Evolutionary conservation across 2,329 filamentous ascomycete genomes (phyloP).

Genomic region (Thyridium curvatum): DNA sequence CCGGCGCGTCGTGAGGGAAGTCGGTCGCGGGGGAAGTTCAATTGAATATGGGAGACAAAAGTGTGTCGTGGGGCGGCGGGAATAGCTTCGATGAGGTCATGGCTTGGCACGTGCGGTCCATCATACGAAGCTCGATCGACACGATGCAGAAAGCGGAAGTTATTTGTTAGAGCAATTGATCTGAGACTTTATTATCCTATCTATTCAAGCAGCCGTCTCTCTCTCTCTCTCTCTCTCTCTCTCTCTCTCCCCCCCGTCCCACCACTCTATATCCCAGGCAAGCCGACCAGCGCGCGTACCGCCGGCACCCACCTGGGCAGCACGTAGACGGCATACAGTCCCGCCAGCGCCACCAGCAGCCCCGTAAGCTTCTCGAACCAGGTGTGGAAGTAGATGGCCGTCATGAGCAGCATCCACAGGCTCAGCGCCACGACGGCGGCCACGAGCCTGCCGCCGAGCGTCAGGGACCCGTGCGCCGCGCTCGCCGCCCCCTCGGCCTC

Average conservation of each 20-base stretch:
- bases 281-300: slow-evolving; percentile 36
- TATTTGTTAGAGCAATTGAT: no score
- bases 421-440: slow-evolving; percentile 62
- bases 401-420: slow-evolving; percentile 98
- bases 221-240: neutral
- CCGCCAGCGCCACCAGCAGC: slow-evolving; percentile 38
- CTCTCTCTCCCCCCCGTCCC: neutral
- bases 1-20: neutral
- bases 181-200: neutral
- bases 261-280: slow-evolving; percentile 40
- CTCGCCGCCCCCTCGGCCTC: slow-evolving; percentile 18
- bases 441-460: slow-evolving; percentile 49
- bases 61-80: slow-evolving; percentile 1
- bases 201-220: neutral
- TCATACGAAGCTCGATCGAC: no score
- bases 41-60: neutral
- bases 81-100: slow-evolving; percentile 22
- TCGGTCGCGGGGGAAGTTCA: slow-evolving; percentile 1
- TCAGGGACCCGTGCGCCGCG: slow-evolving; percentile 21
- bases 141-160: no score
- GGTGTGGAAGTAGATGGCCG: slow-evolving; percentile 95
- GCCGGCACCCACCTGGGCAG: slow-evolving; percentile 44
- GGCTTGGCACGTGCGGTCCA: slow-evolving; percentile 2
- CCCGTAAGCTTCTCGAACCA: slow-evolving; percentile 85
- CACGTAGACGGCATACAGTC: slow-evolving; percentile 44